These are phyloP conservation scores for Umbelopsis vinacea DNA, from an alignment of 192 early-diverging fungal species.

Conservation along the genomic window DNA sequence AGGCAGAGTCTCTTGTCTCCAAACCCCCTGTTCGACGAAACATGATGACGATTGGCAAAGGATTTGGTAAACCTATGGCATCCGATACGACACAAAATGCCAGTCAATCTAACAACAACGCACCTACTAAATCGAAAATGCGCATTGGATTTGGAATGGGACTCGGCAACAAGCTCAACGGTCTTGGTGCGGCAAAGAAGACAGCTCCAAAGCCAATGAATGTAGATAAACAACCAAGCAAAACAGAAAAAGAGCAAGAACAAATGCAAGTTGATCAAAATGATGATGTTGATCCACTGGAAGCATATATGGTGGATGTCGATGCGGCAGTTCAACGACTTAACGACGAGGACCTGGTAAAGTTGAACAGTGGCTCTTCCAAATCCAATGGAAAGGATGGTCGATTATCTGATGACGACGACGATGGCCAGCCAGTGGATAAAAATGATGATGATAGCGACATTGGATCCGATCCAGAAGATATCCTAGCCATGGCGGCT, in stretches of 20 bases:
- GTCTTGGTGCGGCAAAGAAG: background rate
- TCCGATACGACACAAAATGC: background rate
- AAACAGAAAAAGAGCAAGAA: constrained; percentile 25
- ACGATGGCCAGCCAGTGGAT: constrained; percentile 27
- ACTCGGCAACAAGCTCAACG: background rate
- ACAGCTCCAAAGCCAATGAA: constrained; percentile 29
- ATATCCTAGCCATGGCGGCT: constrained; percentile 77
- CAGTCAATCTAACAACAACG: background rate
- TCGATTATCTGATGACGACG: constrained; percentile 41
- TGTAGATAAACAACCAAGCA: background rate
- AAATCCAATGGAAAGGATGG: constrained; percentile 25
- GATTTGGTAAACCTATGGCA: background rate
- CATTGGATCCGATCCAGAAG: constrained; percentile 65
- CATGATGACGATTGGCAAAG: constrained; percentile 9
- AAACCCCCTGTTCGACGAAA: constrained; percentile 24
- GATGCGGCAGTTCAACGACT: constrained; percentile 71
- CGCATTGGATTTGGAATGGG: constrained; percentile 13
- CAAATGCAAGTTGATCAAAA: constrained; percentile 53
- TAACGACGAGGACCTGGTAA: constrained; percentile 61
- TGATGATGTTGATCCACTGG: constrained; percentile 71
- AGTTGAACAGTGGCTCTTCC: constrained; percentile 29
- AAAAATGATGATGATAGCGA: constrained; percentile 50
- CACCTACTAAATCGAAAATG: constrained; percentile 20
- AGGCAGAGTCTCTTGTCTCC: constrained; percentile 9
- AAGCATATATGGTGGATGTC: constrained; percentile 90